Evolutionary conservation across 1,139 yeast genomes (phyloP).

Genomic region (Hyphopichia wangnamkhiaoensis): DNA sequence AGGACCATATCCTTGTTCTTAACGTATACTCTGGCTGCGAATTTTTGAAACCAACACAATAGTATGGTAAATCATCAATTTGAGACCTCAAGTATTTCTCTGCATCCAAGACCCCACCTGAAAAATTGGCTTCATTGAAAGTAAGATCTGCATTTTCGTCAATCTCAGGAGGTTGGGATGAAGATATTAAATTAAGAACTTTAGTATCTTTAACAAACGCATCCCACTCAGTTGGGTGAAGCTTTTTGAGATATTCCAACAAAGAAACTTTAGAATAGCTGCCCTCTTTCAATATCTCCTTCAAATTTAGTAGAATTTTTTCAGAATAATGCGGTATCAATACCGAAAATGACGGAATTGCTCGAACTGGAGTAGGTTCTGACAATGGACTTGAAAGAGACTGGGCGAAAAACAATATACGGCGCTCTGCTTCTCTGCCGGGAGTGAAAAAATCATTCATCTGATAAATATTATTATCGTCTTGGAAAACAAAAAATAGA

Average conservation of each 20-base stretch:
- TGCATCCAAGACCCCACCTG: constrained; percentile 5
- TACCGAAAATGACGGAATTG: constrained; percentile 85
- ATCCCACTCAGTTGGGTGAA: constrained; percentile 75
- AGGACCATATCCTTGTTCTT: constrained; percentile 81
- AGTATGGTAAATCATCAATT: constrained; percentile 63
- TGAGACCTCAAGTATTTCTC: constrained; percentile 32
- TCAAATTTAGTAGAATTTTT: constrained; percentile 62
- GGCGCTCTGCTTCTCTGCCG: constrained; percentile 75
- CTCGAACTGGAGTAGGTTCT: constrained; percentile 66
- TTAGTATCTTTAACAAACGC: constrained; percentile 69
- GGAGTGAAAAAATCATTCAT: constrained; percentile 45
- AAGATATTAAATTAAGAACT: constrained; percentile 26
- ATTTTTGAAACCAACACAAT: constrained; percentile 69
- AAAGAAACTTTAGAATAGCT: constrained; percentile 62
- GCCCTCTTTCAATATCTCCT: constrained; percentile 67
- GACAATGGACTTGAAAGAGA: constrained; percentile 77
- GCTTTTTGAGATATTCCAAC: constrained; percentile 70
- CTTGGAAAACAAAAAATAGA: constrained; percentile 72
- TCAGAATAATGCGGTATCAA: constrained; percentile 85
- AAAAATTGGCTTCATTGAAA: neutral
- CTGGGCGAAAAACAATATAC: constrained; percentile 87
- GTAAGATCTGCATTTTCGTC: neutral
- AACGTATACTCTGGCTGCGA: constrained; percentile 61
- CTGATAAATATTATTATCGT: constrained; percentile 48
- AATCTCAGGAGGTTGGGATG: constrained; percentile 2